These are phyloP conservation scores for Somion occarium DNA, from an alignment of 1,284 basidiomycete species.

Conservation along the genomic window DNA sequence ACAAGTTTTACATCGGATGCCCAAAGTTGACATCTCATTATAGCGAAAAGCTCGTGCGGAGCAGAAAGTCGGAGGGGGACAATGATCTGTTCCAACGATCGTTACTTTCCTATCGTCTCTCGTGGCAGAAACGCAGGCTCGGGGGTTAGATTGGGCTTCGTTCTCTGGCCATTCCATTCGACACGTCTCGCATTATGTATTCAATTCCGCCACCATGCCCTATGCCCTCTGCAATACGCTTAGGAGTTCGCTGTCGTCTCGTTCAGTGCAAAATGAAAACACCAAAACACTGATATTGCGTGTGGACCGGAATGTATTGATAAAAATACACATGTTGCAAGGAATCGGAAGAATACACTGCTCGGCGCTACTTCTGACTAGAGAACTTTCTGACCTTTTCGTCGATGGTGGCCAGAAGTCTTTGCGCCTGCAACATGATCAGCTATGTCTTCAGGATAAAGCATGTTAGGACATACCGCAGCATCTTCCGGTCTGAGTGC, in stretches of 20 bases:
- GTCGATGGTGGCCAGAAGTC: slow-evolving; percentile 44
- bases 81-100: too few species aligned
- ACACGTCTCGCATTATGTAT: slow-evolving; percentile 15
- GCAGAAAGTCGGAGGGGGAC: too few species aligned
- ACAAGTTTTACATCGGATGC: not conserved
- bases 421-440: slow-evolving; percentile 22
- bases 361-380: not conserved
- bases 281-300: slow-evolving; percentile 23
- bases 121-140: slow-evolving; percentile 10
- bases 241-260: slow-evolving; percentile 13
- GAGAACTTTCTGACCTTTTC: slow-evolving; percentile 44
- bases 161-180: slow-evolving; percentile 5
- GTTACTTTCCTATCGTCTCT: too few species aligned
- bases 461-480: slow-evolving; percentile 45
- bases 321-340: slow-evolving; percentile 3
- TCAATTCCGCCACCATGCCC: slow-evolving; percentile 6
- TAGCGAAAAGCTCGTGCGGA: slow-evolving; percentile 63
- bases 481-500: slow-evolving; percentile 75
- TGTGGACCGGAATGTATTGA: too few species aligned
- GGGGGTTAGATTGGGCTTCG: slow-evolving; percentile 4
- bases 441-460: too few species aligned
- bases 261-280: slow-evolving; percentile 26
- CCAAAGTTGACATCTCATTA: slow-evolving; percentile 7
- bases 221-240: slow-evolving; percentile 19
- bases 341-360: not conserved